Conservation (phyloP, 257 asterid species). For the Verbascum thapsus region DNA sequence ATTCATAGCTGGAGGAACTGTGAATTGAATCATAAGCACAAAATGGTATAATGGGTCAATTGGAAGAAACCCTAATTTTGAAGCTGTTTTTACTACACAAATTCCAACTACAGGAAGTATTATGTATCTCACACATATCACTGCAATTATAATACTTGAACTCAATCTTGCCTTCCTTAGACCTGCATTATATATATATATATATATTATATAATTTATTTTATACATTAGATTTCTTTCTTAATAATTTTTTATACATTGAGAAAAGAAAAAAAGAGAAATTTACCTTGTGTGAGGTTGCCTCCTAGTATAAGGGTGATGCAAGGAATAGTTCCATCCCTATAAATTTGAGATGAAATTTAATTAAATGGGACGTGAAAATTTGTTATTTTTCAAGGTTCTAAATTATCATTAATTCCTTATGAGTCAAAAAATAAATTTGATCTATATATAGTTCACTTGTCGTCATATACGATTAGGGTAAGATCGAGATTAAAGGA, state of each 20-base stretch:
- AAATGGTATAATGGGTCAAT: slow-evolving; percentile 85
- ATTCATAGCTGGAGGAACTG: slow-evolving; percentile 92
- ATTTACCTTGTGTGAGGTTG: slow-evolving; percentile 76
- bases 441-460: no score
- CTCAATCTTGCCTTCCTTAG: slow-evolving; percentile 55
- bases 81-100: slow-evolving; percentile 65
- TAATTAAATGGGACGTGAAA: no score
- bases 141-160: slow-evolving; percentile 42
- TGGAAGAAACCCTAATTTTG: slow-evolving; percentile 68
- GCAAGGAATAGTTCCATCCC: slow-evolving; percentile 88
- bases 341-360: slow-evolving; percentile 29
- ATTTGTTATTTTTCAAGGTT: no score
- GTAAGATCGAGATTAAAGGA: no score
- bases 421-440: no score
- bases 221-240: no score
- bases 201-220: no score
- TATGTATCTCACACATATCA: slow-evolving; percentile 61
- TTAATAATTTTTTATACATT: no score
- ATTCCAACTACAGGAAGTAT: slow-evolving; percentile 74
- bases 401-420: no score
- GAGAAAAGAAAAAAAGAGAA: no score
- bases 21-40: slow-evolving; percentile 77
- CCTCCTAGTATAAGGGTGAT: slow-evolving; percentile 91
- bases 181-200: no score
- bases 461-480: no score